Conservation (phyloP, 1,284 basidiomycete genomes). For the Ceratobasidium papillatum region DNA sequence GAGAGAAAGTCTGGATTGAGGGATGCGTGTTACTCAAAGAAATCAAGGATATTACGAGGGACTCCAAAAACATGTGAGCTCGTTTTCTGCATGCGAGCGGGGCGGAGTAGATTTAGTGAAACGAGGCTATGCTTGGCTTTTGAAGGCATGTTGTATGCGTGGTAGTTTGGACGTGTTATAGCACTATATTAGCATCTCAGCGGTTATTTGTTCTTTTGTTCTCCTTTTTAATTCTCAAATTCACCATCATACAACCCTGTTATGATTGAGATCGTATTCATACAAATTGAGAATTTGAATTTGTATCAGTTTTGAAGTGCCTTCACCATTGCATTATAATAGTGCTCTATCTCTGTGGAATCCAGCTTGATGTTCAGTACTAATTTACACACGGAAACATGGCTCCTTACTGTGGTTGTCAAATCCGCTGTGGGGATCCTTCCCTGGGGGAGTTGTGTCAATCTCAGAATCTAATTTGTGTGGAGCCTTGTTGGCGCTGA, state of each 20-base stretch:
- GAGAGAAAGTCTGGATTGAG: too few relatives aligned
- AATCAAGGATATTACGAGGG: not conserved
- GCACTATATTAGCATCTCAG: too few relatives aligned
- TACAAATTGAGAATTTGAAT: too few relatives aligned
- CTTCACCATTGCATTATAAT: too few relatives aligned
- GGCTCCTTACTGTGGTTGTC: not conserved
- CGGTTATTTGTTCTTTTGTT: not conserved
- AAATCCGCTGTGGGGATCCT: not conserved
- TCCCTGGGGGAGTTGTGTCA: not conserved
- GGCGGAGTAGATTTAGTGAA: not conserved
- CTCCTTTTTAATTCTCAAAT: not conserved
- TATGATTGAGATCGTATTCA: too few relatives aligned
- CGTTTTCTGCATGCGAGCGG: too few relatives aligned
- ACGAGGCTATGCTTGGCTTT: not conserved
- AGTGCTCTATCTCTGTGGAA: too few relatives aligned
- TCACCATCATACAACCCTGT: not conserved
- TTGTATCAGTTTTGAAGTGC: too few relatives aligned
- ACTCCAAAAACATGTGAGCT: not conserved
- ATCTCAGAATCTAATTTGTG: not conserved
- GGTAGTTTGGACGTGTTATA: not conserved
- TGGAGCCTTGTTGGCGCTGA: not conserved
- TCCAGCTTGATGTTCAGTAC: too few relatives aligned
- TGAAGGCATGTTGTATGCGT: not conserved
- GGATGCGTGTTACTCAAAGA: too few relatives aligned
- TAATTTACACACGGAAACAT: too few relatives aligned